These are phyloP conservation scores for Agrocybe praecox DNA, from an alignment of 768 basidiomycete genomes.

Conservation along the genomic window DNA sequence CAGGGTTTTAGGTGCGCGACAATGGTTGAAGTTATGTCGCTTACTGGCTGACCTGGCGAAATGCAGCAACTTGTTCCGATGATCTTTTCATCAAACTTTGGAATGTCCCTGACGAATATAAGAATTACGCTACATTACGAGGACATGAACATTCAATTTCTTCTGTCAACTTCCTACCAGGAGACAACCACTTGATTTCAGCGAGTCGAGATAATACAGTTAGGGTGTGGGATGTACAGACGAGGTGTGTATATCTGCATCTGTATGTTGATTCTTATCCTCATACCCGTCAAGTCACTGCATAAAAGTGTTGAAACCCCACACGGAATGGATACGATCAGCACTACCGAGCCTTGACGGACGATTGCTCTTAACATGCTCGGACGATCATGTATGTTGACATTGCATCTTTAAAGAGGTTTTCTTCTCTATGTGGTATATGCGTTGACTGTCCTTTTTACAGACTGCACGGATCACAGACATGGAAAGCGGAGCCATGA, in stretches of 20 bases:
- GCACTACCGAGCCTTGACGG: conserved; percentile 72
- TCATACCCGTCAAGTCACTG: conserved; percentile 59
- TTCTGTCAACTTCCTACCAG: conserved; percentile 81
- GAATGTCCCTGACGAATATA: conserved; percentile 90
- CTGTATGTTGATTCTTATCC: conserved; percentile 17
- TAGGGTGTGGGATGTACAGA: conserved; percentile 83
- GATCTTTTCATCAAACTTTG: conserved; percentile 93
- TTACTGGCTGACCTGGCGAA: conserved; percentile 19
- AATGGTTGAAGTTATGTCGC: not conserved
- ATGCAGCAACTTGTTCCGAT: conserved; percentile 67
- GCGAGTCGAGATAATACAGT: conserved; percentile 89
- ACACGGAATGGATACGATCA: conserved; percentile 85
- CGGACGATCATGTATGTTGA: conserved; percentile 79
- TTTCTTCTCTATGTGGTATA: not conserved
- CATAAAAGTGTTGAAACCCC: conserved; percentile 47
- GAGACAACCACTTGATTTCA: conserved; percentile 81
- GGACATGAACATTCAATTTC: conserved; percentile 94
- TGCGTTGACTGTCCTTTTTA: not conserved
- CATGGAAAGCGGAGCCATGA: conserved; percentile 63
- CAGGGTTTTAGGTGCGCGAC: conserved; percentile 66
- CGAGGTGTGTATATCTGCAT: conserved; percentile 58
- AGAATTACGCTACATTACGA: conserved; percentile 82
- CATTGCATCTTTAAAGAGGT: not conserved
- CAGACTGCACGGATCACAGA: conserved; percentile 25
- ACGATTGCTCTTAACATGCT: conserved; percentile 74